Percentiles rank a stretch among this genome's conserved stretches.
phyloP scores from a whole-genome alignment of 139 green algal genomes.

The Dunaliella primolecta region DNA sequence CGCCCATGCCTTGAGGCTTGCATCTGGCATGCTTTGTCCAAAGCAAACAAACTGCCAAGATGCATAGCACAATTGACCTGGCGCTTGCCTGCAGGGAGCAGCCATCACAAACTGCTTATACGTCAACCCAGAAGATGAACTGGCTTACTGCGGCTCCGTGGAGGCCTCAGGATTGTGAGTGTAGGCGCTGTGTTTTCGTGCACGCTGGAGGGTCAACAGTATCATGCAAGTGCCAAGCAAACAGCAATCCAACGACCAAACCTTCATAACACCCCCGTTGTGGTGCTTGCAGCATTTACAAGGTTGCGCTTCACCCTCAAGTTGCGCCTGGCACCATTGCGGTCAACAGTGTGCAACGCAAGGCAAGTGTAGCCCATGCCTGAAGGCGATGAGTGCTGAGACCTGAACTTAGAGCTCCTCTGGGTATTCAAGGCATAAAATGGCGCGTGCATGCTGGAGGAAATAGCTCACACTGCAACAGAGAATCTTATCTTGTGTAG shows the following conservation, averaged over 20 bases:
- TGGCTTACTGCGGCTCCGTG: conserved; percentile 34
- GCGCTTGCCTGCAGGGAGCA: conserved; percentile 37
- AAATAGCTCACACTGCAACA: not conserved
- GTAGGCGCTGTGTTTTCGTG: not conserved
- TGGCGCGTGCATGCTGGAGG: not conserved
- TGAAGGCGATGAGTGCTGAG: not conserved
- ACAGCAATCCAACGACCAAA: no score
- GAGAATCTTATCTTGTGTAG: no score
- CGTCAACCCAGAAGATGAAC: conserved; percentile 48
- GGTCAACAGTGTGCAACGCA: conserved; percentile 84
- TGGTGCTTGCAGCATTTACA: conserved; percentile 71
- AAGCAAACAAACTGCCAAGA: no score
- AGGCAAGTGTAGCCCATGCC: conserved; percentile 32
- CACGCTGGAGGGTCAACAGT: not conserved
- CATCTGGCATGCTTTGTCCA: no score
- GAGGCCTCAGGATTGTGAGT: conserved; percentile 61
- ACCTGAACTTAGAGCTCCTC: not conserved
- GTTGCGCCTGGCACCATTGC: conserved; percentile 63
- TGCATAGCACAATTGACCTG: no score
- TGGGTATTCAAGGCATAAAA: not conserved
- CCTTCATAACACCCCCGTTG: not conserved
- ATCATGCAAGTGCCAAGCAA: no score
- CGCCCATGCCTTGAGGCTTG: no score
- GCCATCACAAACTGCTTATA: conserved; percentile 77
- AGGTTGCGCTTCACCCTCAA: conserved; percentile 38